These are phyloP conservation scores for Penicillium coprophilum DNA, from an alignment of 495 filamentous ascomycete species.

Conservation along the genomic window DNA sequence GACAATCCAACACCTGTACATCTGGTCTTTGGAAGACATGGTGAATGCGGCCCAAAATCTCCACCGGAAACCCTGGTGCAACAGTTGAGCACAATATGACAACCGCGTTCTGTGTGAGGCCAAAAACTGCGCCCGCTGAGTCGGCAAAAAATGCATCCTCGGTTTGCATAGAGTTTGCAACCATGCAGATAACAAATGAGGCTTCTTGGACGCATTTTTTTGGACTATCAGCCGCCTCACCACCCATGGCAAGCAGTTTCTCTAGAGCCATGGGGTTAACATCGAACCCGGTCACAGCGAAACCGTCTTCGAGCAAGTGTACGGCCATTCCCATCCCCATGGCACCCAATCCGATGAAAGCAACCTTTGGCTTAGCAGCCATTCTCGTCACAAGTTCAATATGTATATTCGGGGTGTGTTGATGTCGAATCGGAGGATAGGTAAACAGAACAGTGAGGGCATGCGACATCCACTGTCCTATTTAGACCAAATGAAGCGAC, in stretches of 20 bases:
- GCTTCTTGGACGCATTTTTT: conserved; percentile 10
- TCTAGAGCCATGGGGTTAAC: conserved; percentile 14
- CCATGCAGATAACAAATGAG: conserved; percentile 13
- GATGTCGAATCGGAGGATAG: neutral
- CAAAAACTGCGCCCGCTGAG: conserved; percentile 10
- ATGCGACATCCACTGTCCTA: too few relatives aligned
- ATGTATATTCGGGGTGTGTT: neutral
- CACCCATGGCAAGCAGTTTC: conserved; percentile 16
- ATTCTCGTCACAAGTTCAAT: neutral
- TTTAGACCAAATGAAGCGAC: neutral
- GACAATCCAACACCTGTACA: conserved; percentile 13
- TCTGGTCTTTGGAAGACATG: conserved; percentile 4
- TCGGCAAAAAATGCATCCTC: conserved; percentile 13
- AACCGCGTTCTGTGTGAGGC: conserved; percentile 1
- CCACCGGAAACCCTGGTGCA: conserved; percentile 10
- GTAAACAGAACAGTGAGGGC: too few relatives aligned
- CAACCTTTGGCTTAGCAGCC: conserved; percentile 7
- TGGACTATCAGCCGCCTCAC: conserved; percentile 4
- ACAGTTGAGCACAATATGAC: conserved; percentile 16
- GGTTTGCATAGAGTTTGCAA: conserved; percentile 10
- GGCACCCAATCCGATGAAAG: conserved; percentile 13
- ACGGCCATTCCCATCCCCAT: conserved; percentile 16
- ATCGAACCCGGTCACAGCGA: conserved; percentile 15
- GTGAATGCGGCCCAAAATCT: conserved; percentile 1
- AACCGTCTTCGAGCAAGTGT: conserved; percentile 10